These are phyloP conservation scores for Serendipita sp. DNA, from an alignment of 768 basidiomycete species.

Conservation along the genomic window DNA sequence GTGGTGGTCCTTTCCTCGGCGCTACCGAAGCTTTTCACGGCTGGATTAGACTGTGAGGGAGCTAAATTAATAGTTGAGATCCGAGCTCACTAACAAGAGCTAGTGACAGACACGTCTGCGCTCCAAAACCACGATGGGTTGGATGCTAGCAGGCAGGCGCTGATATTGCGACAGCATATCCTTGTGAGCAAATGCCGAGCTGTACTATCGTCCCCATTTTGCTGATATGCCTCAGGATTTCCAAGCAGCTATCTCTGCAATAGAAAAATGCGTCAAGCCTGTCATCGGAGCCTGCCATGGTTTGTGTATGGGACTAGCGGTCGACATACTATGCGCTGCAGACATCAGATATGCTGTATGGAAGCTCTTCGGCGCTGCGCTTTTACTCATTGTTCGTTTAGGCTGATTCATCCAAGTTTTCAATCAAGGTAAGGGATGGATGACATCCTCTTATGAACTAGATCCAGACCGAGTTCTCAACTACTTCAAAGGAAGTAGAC, in stretches of 20 bases:
- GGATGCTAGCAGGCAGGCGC: constrained; percentile 40
- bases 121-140: constrained; percentile 5
- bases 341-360: constrained; percentile 67
- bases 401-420: neutral
- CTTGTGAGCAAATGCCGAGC: constrained; percentile 14
- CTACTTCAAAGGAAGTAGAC: constrained; percentile 64
- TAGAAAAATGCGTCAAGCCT: constrained; percentile 55
- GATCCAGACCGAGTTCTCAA: too few species aligned
- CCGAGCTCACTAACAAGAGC: constrained; percentile 14
- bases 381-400: neutral
- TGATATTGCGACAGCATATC: constrained; percentile 33
- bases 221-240: constrained; percentile 26
- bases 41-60: constrained; percentile 60
- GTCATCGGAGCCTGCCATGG: constrained; percentile 77
- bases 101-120: constrained; percentile 9
- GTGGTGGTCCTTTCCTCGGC: constrained; percentile 58
- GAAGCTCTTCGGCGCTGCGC: too few species aligned
- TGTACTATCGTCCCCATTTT: neutral
- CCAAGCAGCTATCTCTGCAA: constrained; percentile 53
- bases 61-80: constrained; percentile 8
- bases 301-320: constrained; percentile 52
- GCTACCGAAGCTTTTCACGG: constrained; percentile 60
- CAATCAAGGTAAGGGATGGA: neutral
- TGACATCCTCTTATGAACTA: neutral
- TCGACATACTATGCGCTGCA: constrained; percentile 61